phyloP scores from a whole-genome alignment of 345 rosid species.

The Syzygium oleosum region DNA sequence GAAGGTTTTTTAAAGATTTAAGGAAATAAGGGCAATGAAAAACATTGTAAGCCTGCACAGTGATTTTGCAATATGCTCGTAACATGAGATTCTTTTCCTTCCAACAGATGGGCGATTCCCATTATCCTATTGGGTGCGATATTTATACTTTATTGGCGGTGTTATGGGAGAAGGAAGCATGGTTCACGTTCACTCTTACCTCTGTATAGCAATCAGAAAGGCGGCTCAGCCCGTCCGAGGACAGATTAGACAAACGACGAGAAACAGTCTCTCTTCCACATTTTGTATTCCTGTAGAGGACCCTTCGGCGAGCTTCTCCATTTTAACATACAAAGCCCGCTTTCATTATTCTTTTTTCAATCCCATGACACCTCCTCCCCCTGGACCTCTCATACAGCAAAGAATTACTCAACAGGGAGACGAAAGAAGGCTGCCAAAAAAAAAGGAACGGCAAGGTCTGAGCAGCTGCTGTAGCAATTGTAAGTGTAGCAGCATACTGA shows the following conservation, averaged over 20 bases:
- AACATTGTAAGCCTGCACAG: not conserved
- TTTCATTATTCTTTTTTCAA: constrained; percentile 1
- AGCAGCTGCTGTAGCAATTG: not conserved
- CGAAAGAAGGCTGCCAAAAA: not conserved
- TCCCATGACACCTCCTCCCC: not conserved
- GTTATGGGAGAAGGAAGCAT: constrained; percentile 67
- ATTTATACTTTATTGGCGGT: constrained; percentile 69
- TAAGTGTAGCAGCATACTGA: not conserved
- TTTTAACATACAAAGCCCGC: constrained; percentile 11
- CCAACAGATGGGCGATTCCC: constrained; percentile 89
- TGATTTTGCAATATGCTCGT: not conserved
- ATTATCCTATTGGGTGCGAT: constrained; percentile 36
- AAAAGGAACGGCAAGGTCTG: not conserved
- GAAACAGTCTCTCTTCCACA: not conserved
- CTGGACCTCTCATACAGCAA: not conserved
- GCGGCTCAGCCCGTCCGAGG: constrained; percentile 55
- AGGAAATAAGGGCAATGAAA: not conserved
- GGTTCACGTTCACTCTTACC: constrained; percentile 75
- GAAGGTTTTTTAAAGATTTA: not conserved
- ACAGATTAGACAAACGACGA: constrained; percentile 39
- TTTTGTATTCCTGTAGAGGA: not conserved
- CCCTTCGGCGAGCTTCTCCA: constrained; percentile 19
- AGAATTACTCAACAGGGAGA: not conserved
- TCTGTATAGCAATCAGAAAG: constrained; percentile 45
- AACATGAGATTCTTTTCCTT: not conserved